These are phyloP conservation scores for Cryptococcus amylolentus DNA, from an alignment of 1,284 basidiomycete genomes.

Conservation along the genomic window DNA sequence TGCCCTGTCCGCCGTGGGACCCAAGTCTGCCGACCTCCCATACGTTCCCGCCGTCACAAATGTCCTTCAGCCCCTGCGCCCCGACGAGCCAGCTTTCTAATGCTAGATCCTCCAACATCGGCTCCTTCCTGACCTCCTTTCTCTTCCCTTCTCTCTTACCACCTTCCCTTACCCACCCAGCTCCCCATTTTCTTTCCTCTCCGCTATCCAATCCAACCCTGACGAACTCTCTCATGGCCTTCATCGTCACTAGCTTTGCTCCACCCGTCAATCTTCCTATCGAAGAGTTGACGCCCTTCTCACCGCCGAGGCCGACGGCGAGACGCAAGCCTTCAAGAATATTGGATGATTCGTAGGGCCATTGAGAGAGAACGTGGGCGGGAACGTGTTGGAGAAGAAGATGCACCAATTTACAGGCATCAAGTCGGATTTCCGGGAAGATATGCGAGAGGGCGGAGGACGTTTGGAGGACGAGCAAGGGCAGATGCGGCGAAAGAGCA, in stretches of 20 bases:
- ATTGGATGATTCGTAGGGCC: conserved; percentile 51
- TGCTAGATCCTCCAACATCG: conserved; percentile 6
- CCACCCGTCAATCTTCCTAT: conserved; percentile 32
- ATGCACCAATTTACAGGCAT: conserved; percentile 78
- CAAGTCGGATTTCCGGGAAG: conserved; percentile 87
- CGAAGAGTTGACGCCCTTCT: conserved; percentile 38
- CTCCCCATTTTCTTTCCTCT: conserved; percentile 5
- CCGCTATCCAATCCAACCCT: conserved; percentile 18
- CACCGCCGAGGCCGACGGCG: conserved; percentile 43
- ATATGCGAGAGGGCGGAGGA: conserved; percentile 92
- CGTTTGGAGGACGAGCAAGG: conserved; percentile 73
- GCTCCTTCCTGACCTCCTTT: conserved; percentile 8
- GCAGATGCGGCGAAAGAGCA: conserved; percentile 66
- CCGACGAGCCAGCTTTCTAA: conserved; percentile 20
- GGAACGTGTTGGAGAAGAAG: conserved; percentile 73
- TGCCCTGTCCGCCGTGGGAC: conserved; percentile 5
- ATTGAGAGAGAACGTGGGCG: conserved; percentile 63
- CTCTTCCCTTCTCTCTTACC: conserved; percentile 9
- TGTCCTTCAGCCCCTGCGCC: neutral
- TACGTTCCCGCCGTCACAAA: conserved; percentile 2
- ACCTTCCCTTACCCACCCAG: conserved; percentile 12
- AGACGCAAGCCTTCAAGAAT: conserved; percentile 47
- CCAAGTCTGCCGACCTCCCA: conserved; percentile 29
- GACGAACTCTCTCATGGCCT: conserved; percentile 41
- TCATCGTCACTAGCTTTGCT: conserved; percentile 39